A percentile compares a stretch with the other conserved stretches of the same genome.
Conservation (phyloP, 2,329 filamentous ascomycete species). For the Fusarium camptoceras region DNA sequence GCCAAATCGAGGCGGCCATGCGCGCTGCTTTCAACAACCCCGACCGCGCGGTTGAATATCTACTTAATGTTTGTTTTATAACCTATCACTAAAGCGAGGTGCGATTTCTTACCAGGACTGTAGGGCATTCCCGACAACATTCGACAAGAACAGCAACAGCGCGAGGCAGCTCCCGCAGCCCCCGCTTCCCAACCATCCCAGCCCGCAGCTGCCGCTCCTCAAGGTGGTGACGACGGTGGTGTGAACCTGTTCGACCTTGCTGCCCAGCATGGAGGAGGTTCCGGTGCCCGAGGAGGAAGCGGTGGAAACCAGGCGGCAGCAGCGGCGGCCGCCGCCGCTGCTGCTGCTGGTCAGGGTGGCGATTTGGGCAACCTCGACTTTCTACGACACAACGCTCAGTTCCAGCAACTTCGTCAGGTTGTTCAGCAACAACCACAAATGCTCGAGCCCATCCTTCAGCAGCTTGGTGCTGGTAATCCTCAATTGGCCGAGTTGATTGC, state of each 20-base stretch:
- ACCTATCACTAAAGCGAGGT: neutral
- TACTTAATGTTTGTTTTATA: conserved; percentile 76
- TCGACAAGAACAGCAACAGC: conserved; percentile 74
- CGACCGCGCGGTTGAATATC: conserved; percentile 95
- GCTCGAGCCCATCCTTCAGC: conserved; percentile 97
- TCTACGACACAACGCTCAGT: conserved; percentile 93
- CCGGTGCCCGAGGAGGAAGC: conserved; percentile 58
- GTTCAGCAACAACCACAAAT: conserved; percentile 98
- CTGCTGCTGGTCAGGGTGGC: conserved; percentile 63
- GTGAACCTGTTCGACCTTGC: conserved; percentile 95
- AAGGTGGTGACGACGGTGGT: conserved; percentile 68
- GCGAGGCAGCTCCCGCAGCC: conserved; percentile 50
- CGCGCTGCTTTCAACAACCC: conserved; percentile 97
- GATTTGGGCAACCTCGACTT: conserved; percentile 88
- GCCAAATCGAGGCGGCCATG: conserved; percentile 93
- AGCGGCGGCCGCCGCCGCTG: conserved; percentile 58
- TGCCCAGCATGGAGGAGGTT: conserved; percentile 74
- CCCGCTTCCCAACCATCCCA: conserved; percentile 56
- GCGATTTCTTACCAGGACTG: conserved; percentile 18
- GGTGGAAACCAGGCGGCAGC: conserved; percentile 57
- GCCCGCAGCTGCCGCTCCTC: conserved; percentile 52
- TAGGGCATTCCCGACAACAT: conserved; percentile 92
- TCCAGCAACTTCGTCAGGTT: conserved; percentile 96
- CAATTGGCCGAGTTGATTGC: conserved; percentile 93
- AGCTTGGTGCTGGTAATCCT: conserved; percentile 94